phyloP scores from a whole-genome alignment of 768 basidiomycete species.

The Suillus brevipes region DNA sequence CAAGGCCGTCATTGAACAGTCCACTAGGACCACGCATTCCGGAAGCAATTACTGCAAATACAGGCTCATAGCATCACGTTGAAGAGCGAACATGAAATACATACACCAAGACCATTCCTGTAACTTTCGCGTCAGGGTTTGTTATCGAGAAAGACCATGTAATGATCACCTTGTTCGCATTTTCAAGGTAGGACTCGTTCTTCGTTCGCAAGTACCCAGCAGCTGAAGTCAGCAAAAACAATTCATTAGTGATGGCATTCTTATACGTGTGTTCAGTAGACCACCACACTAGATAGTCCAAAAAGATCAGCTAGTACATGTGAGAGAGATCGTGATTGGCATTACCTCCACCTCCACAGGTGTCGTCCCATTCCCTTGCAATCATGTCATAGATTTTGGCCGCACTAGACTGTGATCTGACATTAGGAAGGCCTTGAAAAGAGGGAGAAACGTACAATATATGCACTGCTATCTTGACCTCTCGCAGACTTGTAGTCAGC shows the following conservation, averaged over 20 bases:
- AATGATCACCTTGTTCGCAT: constrained; percentile 44
- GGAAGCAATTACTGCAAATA: constrained; percentile 23
- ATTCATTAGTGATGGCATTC: constrained; percentile 61
- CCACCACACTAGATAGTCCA: constrained; percentile 50
- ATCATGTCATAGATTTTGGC: constrained; percentile 52
- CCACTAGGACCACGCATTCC: constrained; percentile 31
- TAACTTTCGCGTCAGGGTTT: background rate
- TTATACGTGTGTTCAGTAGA: constrained; percentile 55
- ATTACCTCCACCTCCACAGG: constrained; percentile 53
- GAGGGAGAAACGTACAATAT: constrained; percentile 19
- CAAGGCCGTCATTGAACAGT: constrained; percentile 33
- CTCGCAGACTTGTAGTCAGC: constrained; percentile 49
- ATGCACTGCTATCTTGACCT: constrained; percentile 29
- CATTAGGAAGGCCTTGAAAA: constrained; percentile 27
- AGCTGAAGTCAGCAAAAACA: constrained; percentile 54
- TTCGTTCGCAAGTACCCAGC: constrained; percentile 41
- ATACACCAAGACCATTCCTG: constrained; percentile 32
- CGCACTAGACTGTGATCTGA: constrained; percentile 43
- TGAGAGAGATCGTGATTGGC: background rate
- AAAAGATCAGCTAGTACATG: background rate
- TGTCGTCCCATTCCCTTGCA: constrained; percentile 48
- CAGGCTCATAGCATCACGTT: background rate
- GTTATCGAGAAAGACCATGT: background rate
- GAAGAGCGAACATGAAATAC: constrained; percentile 9
- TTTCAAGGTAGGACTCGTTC: constrained; percentile 44